Conservation (phyloP, 257 asterid genomes). For the Solanum pinnatisectum region DNA sequence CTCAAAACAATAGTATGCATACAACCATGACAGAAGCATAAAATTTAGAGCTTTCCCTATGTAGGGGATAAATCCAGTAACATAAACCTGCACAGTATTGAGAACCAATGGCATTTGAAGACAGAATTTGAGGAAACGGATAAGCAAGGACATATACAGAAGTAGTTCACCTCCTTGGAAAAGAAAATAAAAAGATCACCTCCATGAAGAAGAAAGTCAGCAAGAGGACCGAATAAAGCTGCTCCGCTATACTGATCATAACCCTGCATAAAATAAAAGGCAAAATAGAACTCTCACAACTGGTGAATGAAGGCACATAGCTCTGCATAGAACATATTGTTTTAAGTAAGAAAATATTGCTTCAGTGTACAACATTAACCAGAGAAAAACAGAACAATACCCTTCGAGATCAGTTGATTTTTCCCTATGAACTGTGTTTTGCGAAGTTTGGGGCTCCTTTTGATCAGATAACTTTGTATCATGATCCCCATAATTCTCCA, state of each 20-base stretch:
- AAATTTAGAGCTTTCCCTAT: conserved; percentile 68
- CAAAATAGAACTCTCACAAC: conserved; percentile 1
- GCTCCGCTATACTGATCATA: conserved; percentile 81
- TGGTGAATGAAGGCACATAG: not conserved
- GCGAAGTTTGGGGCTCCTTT: conserved; percentile 22
- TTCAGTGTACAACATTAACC: conserved; percentile 2
- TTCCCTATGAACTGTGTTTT: conserved; percentile 25
- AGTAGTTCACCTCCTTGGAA: conserved; percentile 39
- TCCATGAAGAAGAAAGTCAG: conserved; percentile 83
- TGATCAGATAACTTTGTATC: conserved; percentile 28
- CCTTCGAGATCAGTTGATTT: conserved; percentile 61
- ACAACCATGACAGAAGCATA: conserved; percentile 91
- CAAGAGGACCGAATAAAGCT: conserved; percentile 73
- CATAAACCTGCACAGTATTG: conserved; percentile 48
- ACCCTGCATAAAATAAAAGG: conserved; percentile 30
- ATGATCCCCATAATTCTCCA: conserved; percentile 29
- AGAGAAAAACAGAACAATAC: conserved; percentile 22
- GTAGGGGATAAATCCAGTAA: conserved; percentile 67
- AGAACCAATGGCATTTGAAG: not conserved
- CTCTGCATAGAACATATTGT: not conserved
- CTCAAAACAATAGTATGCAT: conserved; percentile 98
- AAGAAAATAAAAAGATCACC: conserved; percentile 31
- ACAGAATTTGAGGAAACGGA: conserved; percentile 2
- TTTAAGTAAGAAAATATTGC: not conserved
- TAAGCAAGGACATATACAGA: not conserved